Evolutionary conservation across 176 grass and related monocot species (phyloP), one percentile per base, ranked within the genome.

Genomic region (Musa troglodytarum): DNA sequence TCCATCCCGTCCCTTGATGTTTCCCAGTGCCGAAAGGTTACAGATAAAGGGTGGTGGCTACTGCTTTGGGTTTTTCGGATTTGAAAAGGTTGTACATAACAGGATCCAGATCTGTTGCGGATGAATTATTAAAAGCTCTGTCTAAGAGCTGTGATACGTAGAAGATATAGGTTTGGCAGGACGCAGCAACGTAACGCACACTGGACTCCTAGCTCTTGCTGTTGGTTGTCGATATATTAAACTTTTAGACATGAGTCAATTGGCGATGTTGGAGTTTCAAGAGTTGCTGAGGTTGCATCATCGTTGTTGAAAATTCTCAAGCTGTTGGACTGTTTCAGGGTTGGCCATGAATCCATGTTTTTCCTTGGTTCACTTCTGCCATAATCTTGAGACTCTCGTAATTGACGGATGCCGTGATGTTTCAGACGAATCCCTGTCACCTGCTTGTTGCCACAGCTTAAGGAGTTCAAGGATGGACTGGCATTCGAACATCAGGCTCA

Each of bases 21-120:
- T 72, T 98, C 94, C 63, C 49, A 78, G n/a, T 98, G 94, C 84
- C 87, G 66, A 91, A 93, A 91, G 71, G 71, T 93, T 77, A 93
- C 82, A 61, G 90, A 98, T 64, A 91, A 78, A 77, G 90, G 94
- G 71, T 93, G 52, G 70, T 50, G 53, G 84, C 74, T 4, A 63
- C 91, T 82, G 80, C 73, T 52, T 77, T 85, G 16, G 86, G 88
- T 25, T 98, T 86, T 81, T 69, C 17, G 75, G 89, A 79, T 78
- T 76, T 98, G 86, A 91, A 68, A 83, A 75, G 59, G 28, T 22
- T 98, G 59, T 43, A 82, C 55, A 74, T 98, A 53, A 16, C 50
- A 50, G 85, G 72, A 65, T 93, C 88, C 73, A 93, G 17, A 87
- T 87, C 87, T 80, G 73, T 91, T 56, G 93, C 90, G 23, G 86